Conservation (phyloP, 225 moss, liverwort and hornwort species). For the Pseudisothecium myosuroides region DNA sequence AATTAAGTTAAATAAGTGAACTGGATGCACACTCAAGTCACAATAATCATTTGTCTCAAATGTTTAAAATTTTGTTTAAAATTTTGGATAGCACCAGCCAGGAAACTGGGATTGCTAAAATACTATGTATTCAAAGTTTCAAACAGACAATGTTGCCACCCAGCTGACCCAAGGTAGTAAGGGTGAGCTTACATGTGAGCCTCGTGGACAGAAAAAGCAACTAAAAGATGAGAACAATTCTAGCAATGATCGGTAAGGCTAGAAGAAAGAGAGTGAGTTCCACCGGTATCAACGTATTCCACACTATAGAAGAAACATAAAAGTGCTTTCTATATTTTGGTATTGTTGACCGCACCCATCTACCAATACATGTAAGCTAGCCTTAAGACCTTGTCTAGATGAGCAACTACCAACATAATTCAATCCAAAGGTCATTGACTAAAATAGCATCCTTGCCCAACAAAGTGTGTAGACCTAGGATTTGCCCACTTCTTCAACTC, state of each 20-base stretch:
- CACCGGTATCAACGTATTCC: too few relatives aligned
- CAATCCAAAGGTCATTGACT: background rate
- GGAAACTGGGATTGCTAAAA: background rate
- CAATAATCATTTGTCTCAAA: background rate
- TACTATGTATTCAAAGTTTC: too few relatives aligned
- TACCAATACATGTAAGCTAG: too few relatives aligned
- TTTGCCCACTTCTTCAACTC: background rate
- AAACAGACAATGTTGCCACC: background rate
- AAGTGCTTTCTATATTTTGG: too few relatives aligned
- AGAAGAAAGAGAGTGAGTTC: too few relatives aligned
- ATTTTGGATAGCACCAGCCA: background rate
- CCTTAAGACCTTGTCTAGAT: accelerated
- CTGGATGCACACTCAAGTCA: background rate
- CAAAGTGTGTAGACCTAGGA: background rate
- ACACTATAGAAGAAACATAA: too few relatives aligned
- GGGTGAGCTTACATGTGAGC: too few relatives aligned
- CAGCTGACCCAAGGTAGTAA: background rate
- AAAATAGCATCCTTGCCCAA: background rate
- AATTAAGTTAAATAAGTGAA: background rate
- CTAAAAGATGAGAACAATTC: too few relatives aligned
- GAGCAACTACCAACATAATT: background rate
- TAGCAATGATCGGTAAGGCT: too few relatives aligned
- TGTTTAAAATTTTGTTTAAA: background rate
- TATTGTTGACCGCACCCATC: too few relatives aligned
- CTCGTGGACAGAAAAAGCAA: too few relatives aligned